These are phyloP conservation scores for Strigomonas galati DNA, from an alignment of 208 protist species.

Conservation along the genomic window DNA sequence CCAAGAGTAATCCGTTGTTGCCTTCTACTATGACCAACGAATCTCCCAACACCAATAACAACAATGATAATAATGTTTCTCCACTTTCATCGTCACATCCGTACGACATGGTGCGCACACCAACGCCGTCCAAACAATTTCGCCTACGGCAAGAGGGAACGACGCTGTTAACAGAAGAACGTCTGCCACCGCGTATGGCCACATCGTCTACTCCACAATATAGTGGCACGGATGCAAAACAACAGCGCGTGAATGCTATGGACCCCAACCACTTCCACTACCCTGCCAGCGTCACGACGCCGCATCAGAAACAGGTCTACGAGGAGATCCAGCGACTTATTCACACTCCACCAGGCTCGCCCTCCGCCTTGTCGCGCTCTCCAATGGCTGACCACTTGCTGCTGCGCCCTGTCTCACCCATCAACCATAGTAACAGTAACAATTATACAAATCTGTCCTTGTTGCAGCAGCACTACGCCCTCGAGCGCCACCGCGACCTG, in stretches of 20 bases:
- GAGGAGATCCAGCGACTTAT: slow-evolving; percentile 32
- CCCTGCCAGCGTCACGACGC: slow-evolving; percentile 2
- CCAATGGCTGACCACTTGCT: background rate
- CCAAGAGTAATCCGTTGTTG: too few species aligned
- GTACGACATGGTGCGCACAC: too few species aligned
- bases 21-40: too few species aligned
- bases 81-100: too few species aligned
- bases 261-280: background rate
- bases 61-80: too few species aligned
- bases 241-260: background rate
- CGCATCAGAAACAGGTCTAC: slow-evolving; percentile 33
- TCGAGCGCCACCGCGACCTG: slow-evolving; percentile 6
- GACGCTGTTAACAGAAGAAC: too few species aligned
- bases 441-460: too few species aligned
- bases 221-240: background rate
- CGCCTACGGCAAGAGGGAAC: too few species aligned
- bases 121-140: too few species aligned
- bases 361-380: background rate
- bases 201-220: too few species aligned
- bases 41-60: too few species aligned
- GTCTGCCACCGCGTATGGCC: too few species aligned
- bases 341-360: slow-evolving; percentile 10
- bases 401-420: background rate
- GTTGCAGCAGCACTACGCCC: background rate
- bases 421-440: background rate